A percentile compares a stretch with the other conserved stretches of the same genome.
phyloP scores from a whole-genome alignment of 2,329 filamentous ascomycete species.

The Whalleya microplaca region DNA sequence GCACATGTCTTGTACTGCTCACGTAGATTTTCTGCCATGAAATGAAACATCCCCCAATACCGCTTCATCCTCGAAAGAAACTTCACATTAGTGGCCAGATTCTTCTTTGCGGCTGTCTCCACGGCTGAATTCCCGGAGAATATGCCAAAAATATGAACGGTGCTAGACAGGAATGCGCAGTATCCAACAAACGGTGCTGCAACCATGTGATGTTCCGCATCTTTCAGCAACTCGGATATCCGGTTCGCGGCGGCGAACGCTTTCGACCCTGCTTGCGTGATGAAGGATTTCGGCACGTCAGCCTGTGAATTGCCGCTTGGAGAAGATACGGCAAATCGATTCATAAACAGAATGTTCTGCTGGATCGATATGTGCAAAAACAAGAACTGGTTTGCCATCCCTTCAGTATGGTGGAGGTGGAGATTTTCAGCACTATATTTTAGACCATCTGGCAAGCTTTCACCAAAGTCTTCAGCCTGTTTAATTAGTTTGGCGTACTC shows the following conservation, averaged over 20 bases:
- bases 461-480: slow-evolving; percentile 71
- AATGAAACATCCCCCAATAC: slow-evolving; percentile 98
- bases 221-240: slow-evolving; percentile 82
- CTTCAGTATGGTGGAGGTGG: slow-evolving; percentile 80
- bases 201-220: slow-evolving; percentile 78
- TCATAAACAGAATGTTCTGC: slow-evolving; percentile 88
- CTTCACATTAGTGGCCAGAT: slow-evolving; percentile 84
- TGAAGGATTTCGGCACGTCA: slow-evolving; percentile 77
- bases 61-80: slow-evolving; percentile 95
- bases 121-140: slow-evolving; percentile 81
- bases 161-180: slow-evolving; percentile 89
- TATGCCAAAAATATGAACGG: slow-evolving; percentile 90
- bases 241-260: slow-evolving; percentile 84
- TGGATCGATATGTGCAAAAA: slow-evolving; percentile 90
- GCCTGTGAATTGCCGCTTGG: slow-evolving; percentile 66
- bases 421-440: slow-evolving; percentile 81
- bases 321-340: slow-evolving; percentile 80
- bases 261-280: slow-evolving; percentile 73
- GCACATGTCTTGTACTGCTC: slow-evolving; percentile 85
- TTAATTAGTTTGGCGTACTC: slow-evolving; percentile 71
- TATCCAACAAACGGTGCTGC: slow-evolving; percentile 94
- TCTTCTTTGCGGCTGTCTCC: slow-evolving; percentile 78
- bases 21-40: slow-evolving; percentile 90
- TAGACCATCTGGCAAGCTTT: slow-evolving; percentile 71
- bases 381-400: slow-evolving; percentile 87